Base-by-base conservation (phyloP, 83 land plant species). In the Diphasiastrum complanatum region DNA sequence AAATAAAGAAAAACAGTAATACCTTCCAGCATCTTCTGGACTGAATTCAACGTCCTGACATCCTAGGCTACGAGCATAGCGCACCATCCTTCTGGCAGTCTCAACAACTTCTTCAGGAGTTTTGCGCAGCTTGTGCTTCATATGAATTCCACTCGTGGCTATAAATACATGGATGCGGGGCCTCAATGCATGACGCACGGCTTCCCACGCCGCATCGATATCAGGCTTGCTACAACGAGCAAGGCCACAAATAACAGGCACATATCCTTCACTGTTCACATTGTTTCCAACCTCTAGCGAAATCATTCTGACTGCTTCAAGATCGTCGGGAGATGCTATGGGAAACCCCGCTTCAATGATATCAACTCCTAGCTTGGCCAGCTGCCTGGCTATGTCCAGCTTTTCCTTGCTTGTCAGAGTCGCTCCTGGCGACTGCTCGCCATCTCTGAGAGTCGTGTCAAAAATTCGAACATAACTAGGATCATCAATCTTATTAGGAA, bases 11-110 rank as follows among this genome's bases (percentile, higher is more conserved):
- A 38, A 51, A 27, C 12, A 6, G 18, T 3, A 6, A 40, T 25
- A 85, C 95, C 95, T 89, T 43, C 95, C 96, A 35, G 98, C 98
- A 73, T 92, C 98, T 59, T 93, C 99, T 2, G 97, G 95, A 61
- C 97, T 91, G 68, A 91, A 91, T 59, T 91, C 97, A 1, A 93
- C 76, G 68, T 93, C 96, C 14, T 73, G 41, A 43, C 99, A 93
- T 0, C 99, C 99, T 60, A 93, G 73, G 36, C 86, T 77, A 58
- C 89, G 73, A 1, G 92, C 96, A 61, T 79, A 84, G 1, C 73
- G 67, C 38, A 93, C 99, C 96, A 89, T 93, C 11, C 77, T 81
- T 33, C 75, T 71, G 1, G 99, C 99, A 60, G 81, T 93, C 38
- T 63, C 65, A 26, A 89, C 65, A 36, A 93, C 99, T 68, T 93